These are phyloP conservation scores for Globisporangium solare DNA, from an alignment of 352 stramenopile species.

Conservation along the genomic window DNA sequence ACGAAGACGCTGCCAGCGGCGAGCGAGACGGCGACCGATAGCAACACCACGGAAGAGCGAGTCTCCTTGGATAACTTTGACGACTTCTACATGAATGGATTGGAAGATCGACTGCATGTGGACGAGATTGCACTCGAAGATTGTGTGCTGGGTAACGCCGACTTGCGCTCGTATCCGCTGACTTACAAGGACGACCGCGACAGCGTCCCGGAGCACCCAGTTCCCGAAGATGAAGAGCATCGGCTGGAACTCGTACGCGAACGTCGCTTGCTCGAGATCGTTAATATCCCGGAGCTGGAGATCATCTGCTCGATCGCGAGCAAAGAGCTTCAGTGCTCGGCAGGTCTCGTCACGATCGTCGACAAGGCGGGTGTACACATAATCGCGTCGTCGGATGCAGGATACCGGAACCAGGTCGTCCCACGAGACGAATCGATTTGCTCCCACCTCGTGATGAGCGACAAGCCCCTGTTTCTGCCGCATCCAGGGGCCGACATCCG, in stretches of 20 bases:
- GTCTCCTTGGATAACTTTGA: slow-evolving; percentile 2
- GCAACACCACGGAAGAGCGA: slow-evolving; percentile 2
- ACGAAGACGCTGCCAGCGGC: too few relatives aligned
- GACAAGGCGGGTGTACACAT: slow-evolving; percentile 30
- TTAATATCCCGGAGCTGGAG: slow-evolving; percentile 52
- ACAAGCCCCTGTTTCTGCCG: slow-evolving; percentile 45
- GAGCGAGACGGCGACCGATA: background rate
- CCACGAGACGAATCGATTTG: slow-evolving; percentile 54
- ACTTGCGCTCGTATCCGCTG: slow-evolving; percentile 34
- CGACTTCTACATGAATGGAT: slow-evolving; percentile 2
- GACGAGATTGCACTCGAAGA: slow-evolving; percentile 9
- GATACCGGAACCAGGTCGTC: slow-evolving; percentile 21
- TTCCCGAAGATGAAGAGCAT: slow-evolving; percentile 33
- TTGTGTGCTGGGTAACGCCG: slow-evolving; percentile 20
- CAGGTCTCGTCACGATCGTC: slow-evolving; percentile 45
- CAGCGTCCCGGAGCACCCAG: slow-evolving; percentile 14
- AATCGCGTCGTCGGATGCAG: slow-evolving; percentile 34
- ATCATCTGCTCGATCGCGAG: slow-evolving; percentile 53
- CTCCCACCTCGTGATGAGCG: slow-evolving; percentile 49
- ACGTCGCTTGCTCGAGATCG: slow-evolving; percentile 31
- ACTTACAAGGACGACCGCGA: slow-evolving; percentile 17
- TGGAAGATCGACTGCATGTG: slow-evolving; percentile 3
- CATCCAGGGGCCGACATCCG: slow-evolving; percentile 57
- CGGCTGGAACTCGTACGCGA: slow-evolving; percentile 34
- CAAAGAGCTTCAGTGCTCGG: slow-evolving; percentile 42